phyloP scores from a whole-genome alignment of 352 stramenopile species.

The Saprolegnia parasitica region DNA sequence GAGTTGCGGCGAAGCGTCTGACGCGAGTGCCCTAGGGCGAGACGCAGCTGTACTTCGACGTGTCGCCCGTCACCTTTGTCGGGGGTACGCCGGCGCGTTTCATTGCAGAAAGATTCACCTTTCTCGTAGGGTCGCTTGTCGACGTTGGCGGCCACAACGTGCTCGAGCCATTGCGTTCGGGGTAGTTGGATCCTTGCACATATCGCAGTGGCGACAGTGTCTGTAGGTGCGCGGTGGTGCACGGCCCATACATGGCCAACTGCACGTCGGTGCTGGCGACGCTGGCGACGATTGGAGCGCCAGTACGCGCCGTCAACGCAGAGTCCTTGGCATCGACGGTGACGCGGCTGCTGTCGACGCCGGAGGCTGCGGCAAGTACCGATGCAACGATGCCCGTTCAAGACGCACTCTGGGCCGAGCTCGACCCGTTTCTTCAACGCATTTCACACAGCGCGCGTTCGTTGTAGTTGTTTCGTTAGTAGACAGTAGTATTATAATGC shows the following conservation, averaged over 20 bases:
- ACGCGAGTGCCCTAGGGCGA: conserved; percentile 57
- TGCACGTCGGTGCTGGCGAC: conserved; percentile 44
- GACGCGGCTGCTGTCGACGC: background rate
- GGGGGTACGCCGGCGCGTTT: conserved; percentile 48
- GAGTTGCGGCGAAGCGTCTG: background rate
- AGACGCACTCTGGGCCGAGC: conserved; percentile 6
- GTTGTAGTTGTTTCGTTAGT: conserved; percentile 13
- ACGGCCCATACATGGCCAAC: conserved; percentile 66
- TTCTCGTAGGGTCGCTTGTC: conserved; percentile 46
- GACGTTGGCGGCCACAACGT: conserved; percentile 64
- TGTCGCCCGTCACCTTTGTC: conserved; percentile 51
- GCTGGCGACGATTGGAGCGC: background rate
- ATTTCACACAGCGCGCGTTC: background rate
- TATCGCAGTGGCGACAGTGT: too few species aligned
- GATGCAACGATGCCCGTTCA: conserved; percentile 9
- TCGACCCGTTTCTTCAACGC: conserved; percentile 5
- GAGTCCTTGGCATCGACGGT: background rate
- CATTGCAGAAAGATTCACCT: too few species aligned
- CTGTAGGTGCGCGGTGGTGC: conserved; percentile 59
- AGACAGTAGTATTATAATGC: conserved; percentile 24
- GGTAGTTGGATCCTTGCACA: too few species aligned
- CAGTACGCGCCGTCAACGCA: background rate
- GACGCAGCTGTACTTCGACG: conserved; percentile 49
- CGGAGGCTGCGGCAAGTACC: background rate
- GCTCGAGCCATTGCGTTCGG: conserved; percentile 57